Base-by-base conservation (phyloP, 1,284 basidiomycete species). In the Malassezia cuniculi region DNA sequence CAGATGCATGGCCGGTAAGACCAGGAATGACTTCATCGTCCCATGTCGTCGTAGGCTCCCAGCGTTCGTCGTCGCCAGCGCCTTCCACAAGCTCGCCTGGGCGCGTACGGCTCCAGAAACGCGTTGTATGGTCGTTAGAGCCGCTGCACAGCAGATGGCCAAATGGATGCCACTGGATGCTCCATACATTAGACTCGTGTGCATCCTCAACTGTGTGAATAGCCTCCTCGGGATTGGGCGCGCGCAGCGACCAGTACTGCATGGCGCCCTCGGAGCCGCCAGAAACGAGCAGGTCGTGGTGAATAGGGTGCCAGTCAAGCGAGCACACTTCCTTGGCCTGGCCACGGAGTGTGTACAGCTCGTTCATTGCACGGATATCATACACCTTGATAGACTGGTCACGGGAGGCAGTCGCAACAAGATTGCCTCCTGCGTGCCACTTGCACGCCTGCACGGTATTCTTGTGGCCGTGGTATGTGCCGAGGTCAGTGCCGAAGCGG, bases 271-370 rank as follows among this genome's bases (percentile, higher is more conserved):
- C 85, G 10, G 84, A 85, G 28, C 89, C 90, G 31, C 93, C 93
- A 0, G 85, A 85, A 30, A 83, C 83, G 40, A 97, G 78, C 33
- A 95, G 70, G 36, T 72, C 71, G 28, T 84, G 83, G 68, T 95
- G 89, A 17, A 85, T 72, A 1, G 90, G 90, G 60, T 97, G 93
- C 87, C 89, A 97, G 15, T 86, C 76, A 33, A 97, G 73, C 18
- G 84, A 89, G 73, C 89, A 94, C 29, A 94, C 85, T 75, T 95
- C 90, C 65, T 94, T 93, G 60, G 84, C 84, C 72, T 94, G 90
- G 0, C 90, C 90, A 59, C 85, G 84, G 50, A 95, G 76, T 16
- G 85, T 73, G 22, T 81, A 77, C 57, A 85, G 78, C 66, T 97
- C 90, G 66, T 87, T 86, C 84, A 97, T 93, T 18, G 85, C 85